A percentile compares a stretch with the other conserved stretches of the same genome.
phyloP scores from a whole-genome alignment of 768 basidiomycete species.

The Amanita rubescens region DNA sequence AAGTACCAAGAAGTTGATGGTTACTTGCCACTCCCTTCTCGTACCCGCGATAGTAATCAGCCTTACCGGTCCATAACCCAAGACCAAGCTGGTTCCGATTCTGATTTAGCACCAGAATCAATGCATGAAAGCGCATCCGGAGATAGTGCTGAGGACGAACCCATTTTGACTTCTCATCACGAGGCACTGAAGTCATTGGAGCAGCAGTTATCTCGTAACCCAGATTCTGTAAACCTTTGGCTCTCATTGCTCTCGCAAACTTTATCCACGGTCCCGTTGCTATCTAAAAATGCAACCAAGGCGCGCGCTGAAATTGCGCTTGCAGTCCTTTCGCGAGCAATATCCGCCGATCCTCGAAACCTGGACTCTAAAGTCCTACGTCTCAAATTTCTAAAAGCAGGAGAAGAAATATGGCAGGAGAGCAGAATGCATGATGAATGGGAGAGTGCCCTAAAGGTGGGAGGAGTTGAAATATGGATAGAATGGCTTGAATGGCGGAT shows the following conservation, averaged over 20 bases:
- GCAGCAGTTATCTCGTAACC: constrained; percentile 40
- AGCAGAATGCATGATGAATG: constrained; percentile 54
- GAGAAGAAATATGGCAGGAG: constrained; percentile 64
- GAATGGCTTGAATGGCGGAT: constrained; percentile 79
- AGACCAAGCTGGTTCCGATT: constrained; percentile 19
- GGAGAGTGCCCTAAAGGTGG: constrained; percentile 53
- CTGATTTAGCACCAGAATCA: constrained; percentile 25
- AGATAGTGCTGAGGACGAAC: constrained; percentile 22
- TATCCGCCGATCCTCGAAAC: constrained; percentile 48
- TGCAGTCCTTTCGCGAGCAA: constrained; percentile 59
- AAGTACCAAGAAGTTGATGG: constrained; percentile 63
- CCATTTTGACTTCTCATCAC: constrained; percentile 48
- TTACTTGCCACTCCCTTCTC: constrained; percentile 50
- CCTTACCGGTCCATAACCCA: constrained; percentile 45
- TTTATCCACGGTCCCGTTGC: constrained; percentile 50
- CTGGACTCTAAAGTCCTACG: constrained; percentile 40
- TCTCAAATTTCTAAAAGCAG: constrained; percentile 61
- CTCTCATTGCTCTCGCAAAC: constrained; percentile 55
- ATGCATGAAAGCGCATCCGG: constrained; percentile 25
- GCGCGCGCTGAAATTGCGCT: constrained; percentile 65
- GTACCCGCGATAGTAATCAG: constrained; percentile 21
- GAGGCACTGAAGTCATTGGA: constrained; percentile 53
- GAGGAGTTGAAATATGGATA: constrained; percentile 58
- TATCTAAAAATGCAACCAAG: constrained; percentile 61
- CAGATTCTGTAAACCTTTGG: constrained; percentile 54